Evolutionary conservation across 306 rosid species (phyloP).

Genomic region (Cucumis melo): DNA sequence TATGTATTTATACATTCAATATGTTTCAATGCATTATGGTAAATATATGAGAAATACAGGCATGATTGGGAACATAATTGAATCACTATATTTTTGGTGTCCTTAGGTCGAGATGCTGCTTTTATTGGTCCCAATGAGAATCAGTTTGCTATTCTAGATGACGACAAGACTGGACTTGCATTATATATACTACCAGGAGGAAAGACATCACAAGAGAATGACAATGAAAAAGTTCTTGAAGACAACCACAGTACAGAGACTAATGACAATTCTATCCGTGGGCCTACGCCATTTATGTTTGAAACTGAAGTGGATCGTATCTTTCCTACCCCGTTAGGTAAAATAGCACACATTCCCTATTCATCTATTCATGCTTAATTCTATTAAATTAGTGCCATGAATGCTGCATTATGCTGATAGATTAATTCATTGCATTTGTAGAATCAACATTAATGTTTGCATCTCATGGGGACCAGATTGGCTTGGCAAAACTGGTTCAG

Average conservation of each 20-base stretch:
- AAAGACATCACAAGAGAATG: slow-evolving; percentile 52
- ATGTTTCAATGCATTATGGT: not conserved
- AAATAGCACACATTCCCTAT: slow-evolving; percentile 11
- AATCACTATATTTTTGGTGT: slow-evolving; percentile 15
- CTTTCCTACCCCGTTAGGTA: slow-evolving; percentile 92
- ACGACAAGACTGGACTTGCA: slow-evolving; percentile 80
- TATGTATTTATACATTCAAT: slow-evolving; percentile 12
- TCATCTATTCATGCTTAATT: slow-evolving; percentile 6
- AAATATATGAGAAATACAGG: not conserved
- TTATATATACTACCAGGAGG: slow-evolving; percentile 78
- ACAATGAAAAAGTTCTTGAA: slow-evolving; percentile 36
- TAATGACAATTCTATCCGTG: slow-evolving; percentile 32
- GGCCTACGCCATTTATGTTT: slow-evolving; percentile 73
- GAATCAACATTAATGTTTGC: slow-evolving; percentile 89
- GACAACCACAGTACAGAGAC: slow-evolving; percentile 45
- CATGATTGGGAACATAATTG: not conserved
- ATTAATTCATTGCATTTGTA: slow-evolving; percentile 25
- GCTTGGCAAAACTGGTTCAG: slow-evolving; percentile 75
- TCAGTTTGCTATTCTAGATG: slow-evolving; percentile 92
- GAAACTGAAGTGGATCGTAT: slow-evolving; percentile 88
- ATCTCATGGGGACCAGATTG: slow-evolving; percentile 80
- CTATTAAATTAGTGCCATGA: not conserved
- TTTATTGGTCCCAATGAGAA: slow-evolving; percentile 86
- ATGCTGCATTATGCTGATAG: slow-evolving; percentile 18
- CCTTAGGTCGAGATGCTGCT: slow-evolving; percentile 84